A percentile compares a stretch with the other conserved stretches of the same genome.
phyloP scores from a whole-genome alignment of 179 eudicot genomes.

The Vitellaria paradoxa region DNA sequence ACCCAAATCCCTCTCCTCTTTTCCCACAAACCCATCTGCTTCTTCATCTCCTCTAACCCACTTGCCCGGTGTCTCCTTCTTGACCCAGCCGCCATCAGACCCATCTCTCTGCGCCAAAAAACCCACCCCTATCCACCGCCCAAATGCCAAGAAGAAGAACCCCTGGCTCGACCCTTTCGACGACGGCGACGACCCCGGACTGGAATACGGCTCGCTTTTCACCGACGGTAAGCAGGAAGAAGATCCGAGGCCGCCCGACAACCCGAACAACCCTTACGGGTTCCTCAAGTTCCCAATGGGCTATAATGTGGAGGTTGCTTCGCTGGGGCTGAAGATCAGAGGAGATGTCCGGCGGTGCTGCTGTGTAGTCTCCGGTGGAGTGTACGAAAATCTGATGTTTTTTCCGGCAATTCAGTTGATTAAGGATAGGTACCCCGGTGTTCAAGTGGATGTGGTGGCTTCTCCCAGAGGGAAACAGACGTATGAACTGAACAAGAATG shows the following conservation, averaged over 20 bases:
- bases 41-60: conserved; percentile 20
- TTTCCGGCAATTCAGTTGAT: conserved; percentile 83
- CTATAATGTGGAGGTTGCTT: conserved; percentile 68
- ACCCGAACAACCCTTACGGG: conserved; percentile 71
- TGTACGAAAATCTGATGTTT: conserved; percentile 82
- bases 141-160: conserved; percentile 60
- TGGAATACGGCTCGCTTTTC: conserved; percentile 57
- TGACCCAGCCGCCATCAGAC: conserved; percentile 12
- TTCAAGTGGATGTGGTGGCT: conserved; percentile 65
- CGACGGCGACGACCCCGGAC: conserved; percentile 64
- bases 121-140: conserved; percentile 18
- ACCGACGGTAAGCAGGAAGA: conserved; percentile 82
- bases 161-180: conserved; percentile 82
- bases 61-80: conserved; percentile 18
- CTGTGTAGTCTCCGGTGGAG: conserved; percentile 80
- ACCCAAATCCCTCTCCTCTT: conserved; percentile 34
- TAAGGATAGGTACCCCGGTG: conserved; percentile 88
- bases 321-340: conserved; percentile 66
- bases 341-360: conserved; percentile 93
- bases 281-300: conserved; percentile 85
- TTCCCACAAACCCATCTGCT: conserved; percentile 21
- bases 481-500: conserved; percentile 85
- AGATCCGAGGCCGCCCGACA: conserved; percentile 71
- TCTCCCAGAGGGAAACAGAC: conserved; percentile 75
- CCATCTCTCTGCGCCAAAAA: conserved; percentile 19